Conservation (phyloP, 2,329 filamentous ascomycete species). For the Calonectria montana region DNA sequence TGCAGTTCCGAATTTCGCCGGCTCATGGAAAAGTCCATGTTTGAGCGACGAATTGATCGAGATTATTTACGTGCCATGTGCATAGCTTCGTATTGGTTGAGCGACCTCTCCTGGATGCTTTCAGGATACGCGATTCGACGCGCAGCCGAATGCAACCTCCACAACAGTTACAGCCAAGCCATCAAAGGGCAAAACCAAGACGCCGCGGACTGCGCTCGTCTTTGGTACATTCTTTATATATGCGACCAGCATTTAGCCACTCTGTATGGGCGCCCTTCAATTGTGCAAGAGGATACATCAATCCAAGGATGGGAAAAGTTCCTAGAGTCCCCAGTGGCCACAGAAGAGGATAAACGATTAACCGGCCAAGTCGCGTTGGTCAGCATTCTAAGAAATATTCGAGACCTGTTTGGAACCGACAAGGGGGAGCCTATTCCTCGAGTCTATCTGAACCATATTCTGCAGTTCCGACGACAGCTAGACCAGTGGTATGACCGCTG, state of each 20-base stretch:
- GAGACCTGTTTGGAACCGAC: slow-evolving; percentile 68
- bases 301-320: slow-evolving; percentile 69
- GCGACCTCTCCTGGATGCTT: slow-evolving; percentile 71
- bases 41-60: slow-evolving; percentile 50
- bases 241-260: slow-evolving; percentile 73
- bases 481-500: slow-evolving; percentile 53
- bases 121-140: slow-evolving; percentile 65
- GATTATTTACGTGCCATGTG: slow-evolving; percentile 71
- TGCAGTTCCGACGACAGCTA: slow-evolving; percentile 48
- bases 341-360: slow-evolving; percentile 66
- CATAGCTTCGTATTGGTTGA: slow-evolving; percentile 72
- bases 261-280: slow-evolving; percentile 67
- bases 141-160: slow-evolving; percentile 60
- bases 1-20: slow-evolving; percentile 69
- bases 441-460: slow-evolving; percentile 62
- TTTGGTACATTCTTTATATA: slow-evolving; percentile 72
- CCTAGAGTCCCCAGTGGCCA: slow-evolving; percentile 62
- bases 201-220: slow-evolving; percentile 63
- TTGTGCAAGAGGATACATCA: slow-evolving; percentile 67
- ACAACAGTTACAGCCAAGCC: slow-evolving; percentile 55
- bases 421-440: slow-evolving; percentile 63
- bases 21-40: slow-evolving; percentile 61
- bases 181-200: slow-evolving; percentile 54
- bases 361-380: slow-evolving; percentile 70
- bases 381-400: slow-evolving; percentile 66